phyloP scores from a whole-genome alignment of 164 flowering plant species.

The Umbellularia californica region DNA sequence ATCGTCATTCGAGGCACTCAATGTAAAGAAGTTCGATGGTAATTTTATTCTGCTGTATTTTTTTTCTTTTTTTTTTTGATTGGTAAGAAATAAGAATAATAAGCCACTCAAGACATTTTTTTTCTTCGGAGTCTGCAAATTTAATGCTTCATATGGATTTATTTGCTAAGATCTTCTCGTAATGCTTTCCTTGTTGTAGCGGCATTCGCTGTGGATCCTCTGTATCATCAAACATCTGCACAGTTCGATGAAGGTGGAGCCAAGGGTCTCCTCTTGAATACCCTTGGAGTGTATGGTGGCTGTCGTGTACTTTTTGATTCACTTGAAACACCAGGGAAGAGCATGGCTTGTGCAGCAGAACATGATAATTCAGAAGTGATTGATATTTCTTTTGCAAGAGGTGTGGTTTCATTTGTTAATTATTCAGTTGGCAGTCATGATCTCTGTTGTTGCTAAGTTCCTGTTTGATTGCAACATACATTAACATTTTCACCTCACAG shows the following conservation, averaged over 20 bases:
- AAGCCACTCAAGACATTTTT: background rate
- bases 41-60: slow-evolving; percentile 5
- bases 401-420: slow-evolving; percentile 31
- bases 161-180: background rate
- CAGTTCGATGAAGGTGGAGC: slow-evolving; percentile 99
- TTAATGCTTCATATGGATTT: background rate
- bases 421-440: background rate
- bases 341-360: slow-evolving; percentile 25
- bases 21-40: slow-evolving; percentile 97
- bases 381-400: slow-evolving; percentile 80
- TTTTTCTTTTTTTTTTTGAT: background rate
- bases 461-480: background rate
- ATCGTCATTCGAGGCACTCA: slow-evolving; percentile 83
- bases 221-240: slow-evolving; percentile 95
- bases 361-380: slow-evolving; percentile 38
- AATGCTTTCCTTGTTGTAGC: slow-evolving; percentile 29
- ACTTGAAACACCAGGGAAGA: slow-evolving; percentile 75
- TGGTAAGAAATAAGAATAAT: background rate
- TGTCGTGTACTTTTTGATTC: slow-evolving; percentile 96
- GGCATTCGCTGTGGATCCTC: slow-evolving; percentile 94
- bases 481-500: slow-evolving; percentile 31
- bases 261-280: slow-evolving; percentile 86
- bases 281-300: slow-evolving; percentile 89
- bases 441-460: background rate
- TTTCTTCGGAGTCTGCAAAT: background rate